phyloP scores from a whole-genome alignment of 495 filamentous ascomycete genomes.

The Glarea lozoyensis region DNA sequence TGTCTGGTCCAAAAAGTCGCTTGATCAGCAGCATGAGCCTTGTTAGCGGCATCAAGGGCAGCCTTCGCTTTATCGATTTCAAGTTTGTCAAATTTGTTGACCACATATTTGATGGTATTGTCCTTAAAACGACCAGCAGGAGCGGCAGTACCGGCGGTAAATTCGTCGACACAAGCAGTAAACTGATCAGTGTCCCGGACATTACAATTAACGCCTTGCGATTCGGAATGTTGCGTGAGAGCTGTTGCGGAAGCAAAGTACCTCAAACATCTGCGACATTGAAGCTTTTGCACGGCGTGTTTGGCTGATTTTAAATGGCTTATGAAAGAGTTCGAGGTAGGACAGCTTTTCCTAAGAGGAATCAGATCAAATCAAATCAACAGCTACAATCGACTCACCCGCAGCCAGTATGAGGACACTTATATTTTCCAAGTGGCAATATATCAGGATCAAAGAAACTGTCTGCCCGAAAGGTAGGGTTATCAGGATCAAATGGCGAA shows the following conservation, averaged over 20 bases:
- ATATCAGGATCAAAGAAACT: constrained; percentile 22
- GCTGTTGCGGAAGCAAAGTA: constrained; percentile 22
- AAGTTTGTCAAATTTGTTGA: constrained; percentile 3
- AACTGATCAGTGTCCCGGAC: constrained; percentile 13
- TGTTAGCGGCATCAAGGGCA: neutral
- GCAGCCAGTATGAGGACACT: constrained; percentile 32
- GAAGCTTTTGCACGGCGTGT: constrained; percentile 20
- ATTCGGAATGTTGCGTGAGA: constrained; percentile 27
- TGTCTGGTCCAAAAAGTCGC: too few species aligned
- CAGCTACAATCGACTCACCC: too few species aligned
- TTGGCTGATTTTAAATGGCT: constrained; percentile 25
- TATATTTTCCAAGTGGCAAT: constrained; percentile 23
- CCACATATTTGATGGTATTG: constrained; percentile 20
- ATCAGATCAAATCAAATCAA: too few species aligned
- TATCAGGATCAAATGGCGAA: constrained; percentile 10
- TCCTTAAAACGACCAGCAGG: constrained; percentile 16
- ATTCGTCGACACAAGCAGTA: constrained; percentile 6
- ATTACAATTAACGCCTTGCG: constrained; percentile 18
- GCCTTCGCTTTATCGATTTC: neutral
- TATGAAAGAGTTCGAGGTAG: constrained; percentile 10
- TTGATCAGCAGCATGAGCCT: neutral
- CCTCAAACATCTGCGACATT: constrained; percentile 25
- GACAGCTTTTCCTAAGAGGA: constrained; percentile 24
- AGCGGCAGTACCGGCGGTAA: constrained; percentile 12
- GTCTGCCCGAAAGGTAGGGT: constrained; percentile 26